Conservation (phyloP, 2,329 filamentous ascomycete species). For the Diplocarpon mali region DNA sequence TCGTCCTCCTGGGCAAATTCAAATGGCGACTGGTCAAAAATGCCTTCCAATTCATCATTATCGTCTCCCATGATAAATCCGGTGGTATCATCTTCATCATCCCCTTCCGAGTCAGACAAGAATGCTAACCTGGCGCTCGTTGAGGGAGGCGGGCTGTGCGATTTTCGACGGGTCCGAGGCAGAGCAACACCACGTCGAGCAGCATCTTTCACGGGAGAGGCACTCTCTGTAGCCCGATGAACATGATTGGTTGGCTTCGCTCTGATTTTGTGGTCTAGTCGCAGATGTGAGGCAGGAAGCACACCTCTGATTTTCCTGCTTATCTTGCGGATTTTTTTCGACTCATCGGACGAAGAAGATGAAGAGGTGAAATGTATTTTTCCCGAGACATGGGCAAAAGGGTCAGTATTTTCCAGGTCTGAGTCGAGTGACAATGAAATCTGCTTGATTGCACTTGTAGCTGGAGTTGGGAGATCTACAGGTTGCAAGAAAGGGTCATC, state of each 20-base stretch:
- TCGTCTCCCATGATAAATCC: constrained; percentile 13
- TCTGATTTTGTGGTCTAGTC: constrained; percentile 39
- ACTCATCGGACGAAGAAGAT: constrained; percentile 25
- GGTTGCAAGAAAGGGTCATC: neutral
- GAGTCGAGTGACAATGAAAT: constrained; percentile 12
- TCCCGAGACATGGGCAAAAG: constrained; percentile 13
- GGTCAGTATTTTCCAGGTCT: constrained; percentile 17
- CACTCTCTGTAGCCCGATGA: constrained; percentile 8
- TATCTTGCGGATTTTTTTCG: constrained; percentile 19
- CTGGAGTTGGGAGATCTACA: constrained; percentile 21
- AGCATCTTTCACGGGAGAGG: constrained; percentile 11
- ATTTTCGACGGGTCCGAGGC: constrained; percentile 9
- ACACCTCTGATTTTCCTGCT: constrained; percentile 42
- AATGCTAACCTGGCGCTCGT: constrained; percentile 7
- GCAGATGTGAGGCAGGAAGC: constrained; percentile 56
- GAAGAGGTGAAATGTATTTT: constrained; percentile 9
- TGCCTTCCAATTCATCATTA: constrained; percentile 5
- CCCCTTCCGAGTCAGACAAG: constrained; percentile 21
- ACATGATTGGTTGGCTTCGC: constrained; percentile 13
- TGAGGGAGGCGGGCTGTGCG: neutral
- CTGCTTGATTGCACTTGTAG: constrained; percentile 22
- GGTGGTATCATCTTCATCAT: constrained; percentile 8
- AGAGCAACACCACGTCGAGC: constrained; percentile 25
- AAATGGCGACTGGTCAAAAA: constrained; percentile 13
- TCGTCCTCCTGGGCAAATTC: constrained; percentile 25